Evolutionary conservation across 148 eudicot genomes (phyloP), one percentile per base, ranked within the genome.

Genomic region (Spergularia marina): DNA sequence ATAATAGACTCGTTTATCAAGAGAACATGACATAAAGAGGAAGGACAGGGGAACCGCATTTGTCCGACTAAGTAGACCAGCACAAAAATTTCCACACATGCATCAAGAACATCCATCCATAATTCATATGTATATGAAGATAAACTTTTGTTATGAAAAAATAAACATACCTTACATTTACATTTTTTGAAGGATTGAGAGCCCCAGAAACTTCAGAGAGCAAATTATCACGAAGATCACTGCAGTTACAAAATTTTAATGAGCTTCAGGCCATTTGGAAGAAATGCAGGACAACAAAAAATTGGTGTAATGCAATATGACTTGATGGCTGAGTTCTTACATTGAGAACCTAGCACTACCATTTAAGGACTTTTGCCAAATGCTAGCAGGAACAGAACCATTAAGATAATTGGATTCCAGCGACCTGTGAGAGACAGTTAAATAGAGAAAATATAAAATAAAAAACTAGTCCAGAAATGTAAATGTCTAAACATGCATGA

Each of bases 171-270:
- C 87, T 87, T 65, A 93, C 70, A 53, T 87, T 82, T 17, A 89
- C 92, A 79, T 93, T 89, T 70, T 47, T 71, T 25, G 91, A 91
- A 78, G 90, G 86, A 75, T 79, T 78, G 34, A 85, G 82, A 81
- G 68, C 79, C n/a, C 94, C 92, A 52, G 83, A 75, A 57, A 88
- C 71, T 74, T 76, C 81, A 49, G 88, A 81, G 68, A 93, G 80
- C 21, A 75, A 69, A 78, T 93, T 93, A 71, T 87, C 80, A 47
- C 73, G 89, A 65, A 93, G 84, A 86, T 93, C 96, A 80, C 97
- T 93, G 91, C 86, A 86, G 64, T 78, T 70, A 47, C 59, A 60
- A 71, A 77, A 18, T 12, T 25, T 61, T 25, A 30, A 10, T 61
- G 14, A 6, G 39, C 36, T 14, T 25, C 10, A 1, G 0, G 49